Base-by-base conservation (phyloP, 2,329 filamentous ascomycete species). In the Gyromitra esculenta region DNA sequence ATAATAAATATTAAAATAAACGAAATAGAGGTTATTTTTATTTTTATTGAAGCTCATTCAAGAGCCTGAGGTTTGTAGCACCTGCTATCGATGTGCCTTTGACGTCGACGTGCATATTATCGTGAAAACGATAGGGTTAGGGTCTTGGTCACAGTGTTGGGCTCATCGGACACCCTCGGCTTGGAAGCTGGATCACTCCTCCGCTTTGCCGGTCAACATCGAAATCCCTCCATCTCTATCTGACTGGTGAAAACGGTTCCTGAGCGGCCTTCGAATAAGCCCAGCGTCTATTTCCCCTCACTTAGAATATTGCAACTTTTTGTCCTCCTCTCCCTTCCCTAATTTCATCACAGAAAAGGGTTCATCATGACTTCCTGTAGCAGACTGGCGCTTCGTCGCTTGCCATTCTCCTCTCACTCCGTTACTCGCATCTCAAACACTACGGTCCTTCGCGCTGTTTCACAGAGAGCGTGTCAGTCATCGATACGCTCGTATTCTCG, bases 331-430 rank as follows among this genome's bases (percentile, higher is more conserved):
- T n/a, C 39, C 37, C n/a, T 71, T 63, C 56, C 37, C 50, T 35
- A 37, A n/a, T 64, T 65, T n/a, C n/a, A 52, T 48, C 39, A 31
- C 25, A 31, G 25, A 31, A n/a, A 35, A 56, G 13, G 18, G 35
- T 56, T 35, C 56, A 67, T 60, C 43, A 79, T 79, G 77, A 67
- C 72, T 62, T 74, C 41, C 45, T 41, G 67, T 35, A 68, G 54
- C 9, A 76, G 77, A 73, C n/a, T 79, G 68, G 76, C 76, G 56
- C 73, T 79, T 59, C 75, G 72, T 50, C 76, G 77, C 45, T 63
- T 77, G 37, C 62, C 76, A 13, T 59, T 75, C 37, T 39, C 59
- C 18, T 31, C 68, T 35, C 37, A 59, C n/a, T n/a, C 56, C n/a
- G 11, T n/a, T 18, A 35, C 64, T 63, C 64, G 57, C 37, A 48